Conservation (phyloP, 768 basidiomycete species). For the Termitomyces sp. region DNA sequence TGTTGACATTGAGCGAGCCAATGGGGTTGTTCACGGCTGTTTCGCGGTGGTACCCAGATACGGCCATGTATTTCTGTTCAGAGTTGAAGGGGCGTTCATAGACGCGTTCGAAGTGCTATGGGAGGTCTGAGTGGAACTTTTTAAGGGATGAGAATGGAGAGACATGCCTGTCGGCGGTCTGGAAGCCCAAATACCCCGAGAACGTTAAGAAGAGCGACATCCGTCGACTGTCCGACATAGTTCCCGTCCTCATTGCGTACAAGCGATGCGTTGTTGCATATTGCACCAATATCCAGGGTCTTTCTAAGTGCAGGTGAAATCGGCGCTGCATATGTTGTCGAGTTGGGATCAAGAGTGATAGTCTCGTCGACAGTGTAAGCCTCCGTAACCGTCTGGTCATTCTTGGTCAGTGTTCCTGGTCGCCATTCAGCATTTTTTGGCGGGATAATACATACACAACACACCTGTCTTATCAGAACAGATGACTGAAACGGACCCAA, state of each 20-base stretch:
- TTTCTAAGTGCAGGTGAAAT: slow-evolving; percentile 69
- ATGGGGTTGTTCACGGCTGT: slow-evolving; percentile 11
- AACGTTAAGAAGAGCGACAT: slow-evolving; percentile 87
- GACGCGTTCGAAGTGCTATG: slow-evolving; percentile 63
- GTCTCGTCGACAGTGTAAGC: slow-evolving; percentile 86
- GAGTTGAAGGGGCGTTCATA: slow-evolving; percentile 90
- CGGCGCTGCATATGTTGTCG: slow-evolving; percentile 30
- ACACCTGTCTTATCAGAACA: slow-evolving; percentile 95
- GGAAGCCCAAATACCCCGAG: slow-evolving; percentile 60
- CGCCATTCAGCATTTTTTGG: slow-evolving; percentile 4
- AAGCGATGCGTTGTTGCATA: slow-evolving; percentile 86
- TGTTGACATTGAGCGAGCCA: slow-evolving; percentile 25
- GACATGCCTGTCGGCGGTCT: slow-evolving; percentile 69
- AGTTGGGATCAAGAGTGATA: slow-evolving; percentile 58
- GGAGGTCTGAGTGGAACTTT: background rate
- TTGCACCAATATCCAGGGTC: slow-evolving; percentile 75
- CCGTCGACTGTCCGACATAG: slow-evolving; percentile 86
- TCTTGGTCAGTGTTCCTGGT: slow-evolving; percentile 87
- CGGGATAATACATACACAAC: slow-evolving; percentile 9
- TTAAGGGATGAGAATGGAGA: background rate
- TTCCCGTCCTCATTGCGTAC: slow-evolving; percentile 64
- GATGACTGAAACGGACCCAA: slow-evolving; percentile 95
- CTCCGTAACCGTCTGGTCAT: slow-evolving; percentile 93
- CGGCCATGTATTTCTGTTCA: slow-evolving; percentile 91
- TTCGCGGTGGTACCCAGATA: slow-evolving; percentile 68